Evolutionary conservation across 2,329 filamentous ascomycete species (phyloP).

Genomic region (Pseudopyrenochaeta lycopersici): DNA sequence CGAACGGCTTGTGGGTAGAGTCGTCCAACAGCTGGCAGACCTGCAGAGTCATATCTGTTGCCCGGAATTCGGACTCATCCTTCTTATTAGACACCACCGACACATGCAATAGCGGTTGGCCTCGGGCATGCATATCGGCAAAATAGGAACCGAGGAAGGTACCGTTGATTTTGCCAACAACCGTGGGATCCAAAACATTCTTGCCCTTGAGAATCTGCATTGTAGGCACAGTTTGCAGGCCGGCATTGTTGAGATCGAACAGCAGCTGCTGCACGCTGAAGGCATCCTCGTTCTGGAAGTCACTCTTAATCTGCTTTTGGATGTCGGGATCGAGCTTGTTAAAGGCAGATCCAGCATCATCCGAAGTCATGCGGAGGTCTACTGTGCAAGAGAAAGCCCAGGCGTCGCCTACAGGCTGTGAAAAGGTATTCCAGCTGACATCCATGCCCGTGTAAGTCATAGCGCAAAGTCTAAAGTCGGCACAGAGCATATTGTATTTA

Average conservation of each 20-base stretch:
- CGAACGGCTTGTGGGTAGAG: not conserved
- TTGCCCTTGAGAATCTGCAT: too few relatives aligned
- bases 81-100: too few relatives aligned
- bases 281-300: not conserved
- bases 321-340: not conserved
- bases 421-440: too few relatives aligned
- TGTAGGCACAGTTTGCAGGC: not conserved
- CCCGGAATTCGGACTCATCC: too few relatives aligned
- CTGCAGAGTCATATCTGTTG: too few relatives aligned
- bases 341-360: not conserved
- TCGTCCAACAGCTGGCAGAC: too few relatives aligned
- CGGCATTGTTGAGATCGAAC: not conserved
- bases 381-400: not conserved
- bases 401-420: too few relatives aligned
- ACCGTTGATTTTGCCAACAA: too few relatives aligned
- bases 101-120: too few relatives aligned
- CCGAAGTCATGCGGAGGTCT: not conserved
- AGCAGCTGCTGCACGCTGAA: not conserved
- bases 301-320: not conserved
- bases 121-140: too few relatives aligned
- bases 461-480: not conserved
- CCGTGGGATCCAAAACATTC: too few relatives aligned
- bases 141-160: too few relatives aligned
- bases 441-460: not conserved
- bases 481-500: not conserved